A percentile compares a stretch with the other conserved stretches of the same genome.
phyloP scores from a whole-genome alignment of 2,329 filamentous ascomycete species.

The Fonsecaea pedrosoi region DNA sequence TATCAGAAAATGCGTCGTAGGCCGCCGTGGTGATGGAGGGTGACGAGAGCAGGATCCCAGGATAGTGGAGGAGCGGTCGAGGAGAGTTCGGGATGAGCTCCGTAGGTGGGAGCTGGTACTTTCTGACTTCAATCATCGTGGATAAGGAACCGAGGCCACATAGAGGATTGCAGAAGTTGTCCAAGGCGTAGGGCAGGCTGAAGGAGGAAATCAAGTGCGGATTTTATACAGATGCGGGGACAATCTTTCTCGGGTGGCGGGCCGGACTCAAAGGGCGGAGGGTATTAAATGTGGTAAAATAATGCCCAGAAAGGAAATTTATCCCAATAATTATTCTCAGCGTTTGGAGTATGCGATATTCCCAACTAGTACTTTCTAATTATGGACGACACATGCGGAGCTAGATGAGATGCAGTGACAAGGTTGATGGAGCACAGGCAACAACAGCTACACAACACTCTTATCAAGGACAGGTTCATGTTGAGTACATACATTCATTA shows the following conservation, averaged over 20 bases:
- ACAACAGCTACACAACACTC: no score
- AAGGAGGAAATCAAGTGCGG: neutral
- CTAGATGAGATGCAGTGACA: no score
- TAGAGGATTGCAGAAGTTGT: neutral
- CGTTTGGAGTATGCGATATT: no score
- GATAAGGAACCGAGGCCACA: neutral
- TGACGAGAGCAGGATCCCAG: conserved; percentile 46
- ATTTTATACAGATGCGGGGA: neutral
- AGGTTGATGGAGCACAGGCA: no score
- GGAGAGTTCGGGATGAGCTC: conserved; percentile 60
- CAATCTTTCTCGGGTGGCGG: neutral
- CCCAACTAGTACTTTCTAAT: no score
- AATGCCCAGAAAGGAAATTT: no score
- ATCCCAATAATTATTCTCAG: no score
- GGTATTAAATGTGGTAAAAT: neutral
- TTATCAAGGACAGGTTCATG: no score
- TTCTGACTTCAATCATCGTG: conserved; percentile 57
- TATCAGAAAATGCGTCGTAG: conserved; percentile 55
- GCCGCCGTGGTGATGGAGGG: conserved; percentile 43
- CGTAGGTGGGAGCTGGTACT: conserved; percentile 51
- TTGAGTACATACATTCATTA: no score
- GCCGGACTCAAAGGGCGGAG: neutral
- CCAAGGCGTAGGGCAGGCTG: neutral
- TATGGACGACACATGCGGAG: no score
- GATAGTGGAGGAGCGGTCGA: conserved; percentile 62